phyloP scores from a whole-genome alignment of 768 basidiomycete genomes.

The Plicaturopsis crispa region DNA sequence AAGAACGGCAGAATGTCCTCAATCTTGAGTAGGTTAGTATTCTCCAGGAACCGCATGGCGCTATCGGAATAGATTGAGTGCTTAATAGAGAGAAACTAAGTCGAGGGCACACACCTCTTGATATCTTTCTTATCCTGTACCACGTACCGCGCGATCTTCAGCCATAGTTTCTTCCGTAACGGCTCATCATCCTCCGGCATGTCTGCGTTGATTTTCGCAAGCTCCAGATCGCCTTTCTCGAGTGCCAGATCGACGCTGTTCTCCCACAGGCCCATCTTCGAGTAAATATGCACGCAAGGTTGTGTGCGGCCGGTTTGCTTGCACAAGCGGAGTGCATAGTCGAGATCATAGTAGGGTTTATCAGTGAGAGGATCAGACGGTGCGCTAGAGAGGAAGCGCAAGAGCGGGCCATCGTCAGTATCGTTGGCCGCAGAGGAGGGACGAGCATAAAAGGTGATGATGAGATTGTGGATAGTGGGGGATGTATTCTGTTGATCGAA shows the following conservation, averaged over 20 bases:
- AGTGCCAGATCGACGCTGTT: conserved; percentile 93
- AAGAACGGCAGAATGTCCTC: conserved; percentile 99
- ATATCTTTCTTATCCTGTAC: conserved; percentile 98
- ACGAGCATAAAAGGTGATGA: conserved; percentile 79
- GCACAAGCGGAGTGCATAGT: conserved; percentile 92
- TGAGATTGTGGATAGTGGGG: conserved; percentile 87
- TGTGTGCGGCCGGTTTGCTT: conserved; percentile 74
- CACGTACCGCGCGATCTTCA: conserved; percentile 98
- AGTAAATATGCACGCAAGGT: conserved; percentile 94
- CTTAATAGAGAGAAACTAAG: conserved; percentile 1
- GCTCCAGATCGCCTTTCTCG: conserved; percentile 88
- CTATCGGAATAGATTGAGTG: conserved; percentile 31
- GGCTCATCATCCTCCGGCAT: conserved; percentile 87
- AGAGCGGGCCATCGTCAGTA: conserved; percentile 68
- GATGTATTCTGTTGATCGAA: conserved; percentile 77
- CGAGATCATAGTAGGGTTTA: conserved; percentile 92
- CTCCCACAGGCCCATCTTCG: conserved; percentile 96
- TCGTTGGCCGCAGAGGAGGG: conserved; percentile 31
- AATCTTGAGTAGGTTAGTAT: conserved; percentile 91
- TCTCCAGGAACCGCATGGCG: conserved; percentile 94
- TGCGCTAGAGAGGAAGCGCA: conserved; percentile 77
- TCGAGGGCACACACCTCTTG: conserved; percentile 67
- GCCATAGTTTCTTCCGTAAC: conserved; percentile 89
- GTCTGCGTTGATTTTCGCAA: conserved; percentile 94
- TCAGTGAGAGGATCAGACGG: conserved; percentile 78